Evolutionary conservation across 2,329 filamentous ascomycete species (phyloP).

Genomic region (Fusarium odoratissimum): DNA sequence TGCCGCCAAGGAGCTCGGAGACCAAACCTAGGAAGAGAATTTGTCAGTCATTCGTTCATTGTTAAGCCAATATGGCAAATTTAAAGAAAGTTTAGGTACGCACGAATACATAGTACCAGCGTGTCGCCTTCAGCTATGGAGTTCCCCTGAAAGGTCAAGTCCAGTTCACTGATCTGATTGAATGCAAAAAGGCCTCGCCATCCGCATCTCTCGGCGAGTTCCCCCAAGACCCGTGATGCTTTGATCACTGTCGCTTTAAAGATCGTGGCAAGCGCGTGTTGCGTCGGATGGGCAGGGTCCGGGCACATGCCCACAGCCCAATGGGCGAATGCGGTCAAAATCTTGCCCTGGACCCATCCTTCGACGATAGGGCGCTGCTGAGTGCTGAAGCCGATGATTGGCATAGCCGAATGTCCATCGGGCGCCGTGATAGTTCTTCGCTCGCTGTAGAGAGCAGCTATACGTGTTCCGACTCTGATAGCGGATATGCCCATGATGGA

Average conservation of each 20-base stretch:
- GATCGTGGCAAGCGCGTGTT: not conserved
- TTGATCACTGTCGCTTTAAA: slow-evolving; percentile 4
- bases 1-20: not conserved
- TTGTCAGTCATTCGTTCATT: not conserved
- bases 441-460: not conserved
- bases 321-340: not conserved
- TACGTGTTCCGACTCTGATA: not conserved
- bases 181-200: slow-evolving; percentile 9
- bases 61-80: too few relatives aligned
- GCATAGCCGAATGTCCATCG: not conserved
- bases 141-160: not conserved
- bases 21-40: not conserved
- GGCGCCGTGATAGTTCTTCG: not conserved
- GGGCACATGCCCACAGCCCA: not conserved
- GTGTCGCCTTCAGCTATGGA: slow-evolving; percentile 11
- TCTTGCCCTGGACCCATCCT: not conserved
- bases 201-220: not conserved
- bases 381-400: slow-evolving; percentile 7
- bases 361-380: slow-evolving; percentile 6
- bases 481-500: not conserved
- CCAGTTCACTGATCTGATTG: slow-evolving; percentile 15
- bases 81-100: not conserved
- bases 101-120: slow-evolving; percentile 13
- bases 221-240: not conserved
- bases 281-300: not conserved